These are phyloP conservation scores for Brassica cretica DNA, from an alignment of 345 rosid species.

Conservation along the genomic window DNA sequence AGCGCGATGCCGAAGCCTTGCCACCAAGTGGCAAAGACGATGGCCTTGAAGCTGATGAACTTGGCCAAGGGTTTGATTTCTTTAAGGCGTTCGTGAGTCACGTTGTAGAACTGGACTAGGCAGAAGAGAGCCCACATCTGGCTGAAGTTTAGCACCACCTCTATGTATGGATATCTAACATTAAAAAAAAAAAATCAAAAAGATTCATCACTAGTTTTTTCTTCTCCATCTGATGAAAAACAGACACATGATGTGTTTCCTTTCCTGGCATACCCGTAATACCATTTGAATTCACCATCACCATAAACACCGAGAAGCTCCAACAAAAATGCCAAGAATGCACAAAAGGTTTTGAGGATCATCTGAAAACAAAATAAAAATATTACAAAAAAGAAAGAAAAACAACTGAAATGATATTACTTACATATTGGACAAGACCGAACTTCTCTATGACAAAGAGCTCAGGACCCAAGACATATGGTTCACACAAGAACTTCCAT, in stretches of 20 bases:
- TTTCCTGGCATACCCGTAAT: conserved; percentile 60
- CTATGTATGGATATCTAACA: conserved; percentile 75
- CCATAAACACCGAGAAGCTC: conserved; percentile 75
- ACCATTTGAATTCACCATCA: conserved; percentile 84
- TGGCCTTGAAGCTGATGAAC: conserved; percentile 93
- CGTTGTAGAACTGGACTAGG: conserved; percentile 85
- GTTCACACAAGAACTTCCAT: conserved; percentile 62
- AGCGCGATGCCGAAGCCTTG: conserved; percentile 82
- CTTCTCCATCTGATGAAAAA: neutral
- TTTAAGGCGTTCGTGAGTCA: conserved; percentile 69
- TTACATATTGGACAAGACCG: conserved; percentile 87
- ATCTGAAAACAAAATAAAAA: conserved; percentile 48
- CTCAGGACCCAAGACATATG: conserved; percentile 62
- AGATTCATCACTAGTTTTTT: neutral
- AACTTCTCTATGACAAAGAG: conserved; percentile 65
- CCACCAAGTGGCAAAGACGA: conserved; percentile 97
- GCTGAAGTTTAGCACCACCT: conserved; percentile 80
- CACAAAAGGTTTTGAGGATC: conserved; percentile 85
- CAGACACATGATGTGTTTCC: neutral
- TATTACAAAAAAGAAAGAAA: conserved; percentile 1
- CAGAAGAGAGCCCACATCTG: conserved; percentile 95
- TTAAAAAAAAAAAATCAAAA: conserved; percentile 19
- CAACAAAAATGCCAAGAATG: conserved; percentile 68
- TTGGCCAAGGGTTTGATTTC: conserved; percentile 78
- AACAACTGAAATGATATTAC: conserved; percentile 1